phyloP scores from a whole-genome alignment of 192 early-diverging fungal species.

The Coemansia sp. region DNA sequence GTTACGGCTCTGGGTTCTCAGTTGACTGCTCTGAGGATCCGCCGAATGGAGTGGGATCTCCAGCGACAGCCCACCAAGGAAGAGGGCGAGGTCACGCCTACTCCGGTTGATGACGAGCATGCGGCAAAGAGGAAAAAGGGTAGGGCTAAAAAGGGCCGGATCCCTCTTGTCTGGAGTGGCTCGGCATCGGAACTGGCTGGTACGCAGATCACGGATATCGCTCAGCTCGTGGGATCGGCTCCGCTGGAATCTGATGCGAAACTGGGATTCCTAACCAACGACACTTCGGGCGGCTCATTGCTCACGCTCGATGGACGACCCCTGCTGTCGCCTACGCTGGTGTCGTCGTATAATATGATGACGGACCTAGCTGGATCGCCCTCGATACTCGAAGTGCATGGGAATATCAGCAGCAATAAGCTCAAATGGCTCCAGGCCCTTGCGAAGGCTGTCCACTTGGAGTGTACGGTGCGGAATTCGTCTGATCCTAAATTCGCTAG shows the following conservation, averaged over 20 bases:
- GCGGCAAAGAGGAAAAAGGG: background rate
- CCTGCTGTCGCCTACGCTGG: conserved; percentile 10
- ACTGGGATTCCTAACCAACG: background rate
- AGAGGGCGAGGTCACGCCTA: background rate
- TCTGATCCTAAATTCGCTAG: background rate
- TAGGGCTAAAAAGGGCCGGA: background rate
- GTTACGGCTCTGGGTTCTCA: conserved; percentile 24
- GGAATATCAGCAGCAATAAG: conserved; percentile 10
- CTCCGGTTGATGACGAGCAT: background rate
- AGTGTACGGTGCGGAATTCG: background rate
- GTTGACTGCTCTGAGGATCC: conserved; percentile 20
- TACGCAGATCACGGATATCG: background rate
- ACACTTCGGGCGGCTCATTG: background rate
- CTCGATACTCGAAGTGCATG: background rate
- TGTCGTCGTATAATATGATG: background rate
- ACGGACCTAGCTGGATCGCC: background rate
- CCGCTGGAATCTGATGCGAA: background rate
- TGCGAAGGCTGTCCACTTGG: conserved; percentile 4
- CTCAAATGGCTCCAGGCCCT: conserved; percentile 22
- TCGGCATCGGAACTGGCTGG: background rate
- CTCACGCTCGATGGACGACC: conserved; percentile 7
- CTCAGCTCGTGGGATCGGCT: background rate
- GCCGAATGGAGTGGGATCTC: conserved; percentile 25
- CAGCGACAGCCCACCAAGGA: conserved; percentile 1
- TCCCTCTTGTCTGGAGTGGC: conserved; percentile 43